Percentiles rank a stretch among this genome's conserved stretches.
phyloP scores from a whole-genome alignment of 371 early-diverging fungal genomes.

The Mortierella sp. region DNA sequence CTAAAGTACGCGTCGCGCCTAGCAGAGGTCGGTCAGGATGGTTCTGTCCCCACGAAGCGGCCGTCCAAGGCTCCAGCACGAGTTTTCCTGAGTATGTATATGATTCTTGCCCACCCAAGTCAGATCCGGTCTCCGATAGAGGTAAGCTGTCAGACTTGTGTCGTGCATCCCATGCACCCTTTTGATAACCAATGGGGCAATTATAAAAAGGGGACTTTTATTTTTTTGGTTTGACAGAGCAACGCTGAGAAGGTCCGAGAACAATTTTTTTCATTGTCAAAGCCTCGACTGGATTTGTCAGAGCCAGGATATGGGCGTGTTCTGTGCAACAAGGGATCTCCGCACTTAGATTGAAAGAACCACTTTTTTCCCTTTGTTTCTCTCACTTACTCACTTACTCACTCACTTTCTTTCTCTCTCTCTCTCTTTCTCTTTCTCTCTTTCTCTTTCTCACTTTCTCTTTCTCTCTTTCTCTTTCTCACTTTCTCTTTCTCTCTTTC shows the following conservation, averaged over 20 bases:
- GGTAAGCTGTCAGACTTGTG: constrained; percentile 28
- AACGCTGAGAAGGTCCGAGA: too few species aligned
- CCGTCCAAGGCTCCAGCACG: constrained; percentile 28
- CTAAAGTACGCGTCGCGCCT: constrained; percentile 33
- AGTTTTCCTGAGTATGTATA: constrained; percentile 45
- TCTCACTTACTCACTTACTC: too few species aligned
- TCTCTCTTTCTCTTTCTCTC: background rate
- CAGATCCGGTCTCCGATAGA: constrained; percentile 40
- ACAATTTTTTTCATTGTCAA: too few species aligned
- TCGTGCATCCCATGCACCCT: too few species aligned
- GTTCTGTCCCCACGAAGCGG: background rate
- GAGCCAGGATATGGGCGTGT: too few species aligned
- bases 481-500: background rate
- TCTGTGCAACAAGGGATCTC: too few species aligned
- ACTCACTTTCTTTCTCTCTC: background rate
- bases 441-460: background rate
- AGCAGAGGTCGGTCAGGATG: constrained; percentile 11
- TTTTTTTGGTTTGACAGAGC: too few species aligned
- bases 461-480: constrained; percentile 2
- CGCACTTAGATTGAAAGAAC: too few species aligned
- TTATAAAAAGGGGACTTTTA: background rate
- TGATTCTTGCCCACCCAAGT: constrained; percentile 41
- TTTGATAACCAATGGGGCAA: background rate
- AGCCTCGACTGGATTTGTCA: too few species aligned
- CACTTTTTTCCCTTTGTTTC: too few species aligned